Base-by-base conservation (phyloP, 306 rosid species). In the Oemleria cerasiformis region DNA sequence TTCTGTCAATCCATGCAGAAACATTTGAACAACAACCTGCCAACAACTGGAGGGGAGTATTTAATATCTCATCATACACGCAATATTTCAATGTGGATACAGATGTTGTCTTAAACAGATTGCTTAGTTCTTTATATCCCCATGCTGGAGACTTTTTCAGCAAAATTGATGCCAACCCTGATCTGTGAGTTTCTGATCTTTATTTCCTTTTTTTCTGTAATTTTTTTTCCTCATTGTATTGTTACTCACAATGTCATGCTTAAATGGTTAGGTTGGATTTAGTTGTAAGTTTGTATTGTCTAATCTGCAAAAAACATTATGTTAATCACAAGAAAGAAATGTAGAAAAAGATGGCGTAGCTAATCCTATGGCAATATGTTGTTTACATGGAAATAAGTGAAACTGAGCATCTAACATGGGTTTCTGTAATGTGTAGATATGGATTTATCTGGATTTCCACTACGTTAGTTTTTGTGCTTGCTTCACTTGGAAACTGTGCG, bases 81-180 rank as follows among this genome's bases (percentile, higher is more conserved):
- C 92, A 89, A 75, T 95, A 95, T 77, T 95, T 95, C 76, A 84
- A 95, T 77, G 96, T 95, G 56, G 99, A 95, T 77, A 89, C 99
- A 8, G 99, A 92, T 73, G 47, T 84, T 51, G 92, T 95, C 78
- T 2, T 89, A 63, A 85, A 82, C 87, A 88, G 99, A 84, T 67
- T 95, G 79, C 87, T 88, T 58, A 85, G 90, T 82, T 88, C 99
- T 65, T 72, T 95, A 71, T 73, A 89, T 84, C 99, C 99, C 40
- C 78, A 77, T 75, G 82, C 81, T 67, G 91, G 96, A 64, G 99
- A 95, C 74, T 95, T 95, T 78, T 82, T 87, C 73, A 82, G 79
- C 93, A 95, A 88, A 82, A 92, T 95, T 72, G 96, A 91, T 75
- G 97, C 97, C 56, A 95, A 91, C 75, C 99, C 99, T 73, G 99